Evolutionary conservation across 2,329 filamentous ascomycete genomes (phyloP).

Genomic region (Colletotrichum sansevieriae): DNA sequence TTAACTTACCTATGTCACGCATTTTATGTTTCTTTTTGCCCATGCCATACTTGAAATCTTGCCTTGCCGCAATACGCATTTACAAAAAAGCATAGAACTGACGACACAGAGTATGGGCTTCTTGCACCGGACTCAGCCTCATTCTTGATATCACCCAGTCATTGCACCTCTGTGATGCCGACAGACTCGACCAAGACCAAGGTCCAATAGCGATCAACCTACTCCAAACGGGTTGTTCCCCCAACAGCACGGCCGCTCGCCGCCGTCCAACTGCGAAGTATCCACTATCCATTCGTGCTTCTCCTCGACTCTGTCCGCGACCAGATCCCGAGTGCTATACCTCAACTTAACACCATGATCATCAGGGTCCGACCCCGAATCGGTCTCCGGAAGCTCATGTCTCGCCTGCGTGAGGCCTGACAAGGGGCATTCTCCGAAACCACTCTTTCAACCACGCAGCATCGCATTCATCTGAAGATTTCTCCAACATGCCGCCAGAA

Average conservation of each 20-base stretch:
- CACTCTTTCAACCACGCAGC: neutral
- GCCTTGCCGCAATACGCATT: neutral
- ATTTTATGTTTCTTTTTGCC: neutral
- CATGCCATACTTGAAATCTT: neutral
- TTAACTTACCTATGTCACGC: neutral
- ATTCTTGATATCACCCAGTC: neutral
- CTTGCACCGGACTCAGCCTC: neutral
- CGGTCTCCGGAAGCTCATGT: slow-evolving; percentile 14
- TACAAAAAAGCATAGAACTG: neutral
- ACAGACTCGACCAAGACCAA: slow-evolving; percentile 19
- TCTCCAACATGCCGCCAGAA: slow-evolving; percentile 1
- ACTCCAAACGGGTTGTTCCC: slow-evolving; percentile 1
- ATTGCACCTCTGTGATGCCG: neutral
- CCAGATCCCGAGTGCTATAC: slow-evolving; percentile 11
- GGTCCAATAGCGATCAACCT: slow-evolving; percentile 28
- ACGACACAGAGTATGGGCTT: neutral
- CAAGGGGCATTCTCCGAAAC: slow-evolving; percentile 18
- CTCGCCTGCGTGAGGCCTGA: slow-evolving; percentile 9
- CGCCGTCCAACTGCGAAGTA: neutral
- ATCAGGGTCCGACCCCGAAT: slow-evolving; percentile 38
- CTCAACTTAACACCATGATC: slow-evolving; percentile 26
- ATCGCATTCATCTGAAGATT: slow-evolving; percentile 35
- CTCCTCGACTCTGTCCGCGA: slow-evolving; percentile 16
- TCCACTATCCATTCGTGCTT: slow-evolving; percentile 16
- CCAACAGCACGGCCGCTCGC: neutral